phyloP scores from a whole-genome alignment of 371 early-diverging fungal genomes.

The Conidiobolus incongruus region DNA sequence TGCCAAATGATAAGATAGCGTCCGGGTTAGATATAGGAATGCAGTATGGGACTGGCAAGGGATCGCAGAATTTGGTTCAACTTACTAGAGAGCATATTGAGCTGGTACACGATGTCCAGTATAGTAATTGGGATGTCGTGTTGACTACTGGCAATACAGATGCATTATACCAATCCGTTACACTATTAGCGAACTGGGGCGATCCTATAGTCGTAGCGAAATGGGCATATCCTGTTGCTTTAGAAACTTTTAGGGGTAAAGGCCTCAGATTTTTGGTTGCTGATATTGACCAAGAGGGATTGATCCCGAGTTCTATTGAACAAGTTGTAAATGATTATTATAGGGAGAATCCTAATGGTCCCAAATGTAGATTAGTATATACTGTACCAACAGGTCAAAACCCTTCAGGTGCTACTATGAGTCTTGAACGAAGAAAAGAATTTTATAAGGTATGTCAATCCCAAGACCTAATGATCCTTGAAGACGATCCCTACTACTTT shows the following conservation, averaged over 20 bases:
- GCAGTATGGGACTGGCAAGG: too few relatives aligned
- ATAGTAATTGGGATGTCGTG: constrained; percentile 28
- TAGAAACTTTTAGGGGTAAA: constrained; percentile 38
- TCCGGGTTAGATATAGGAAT: too few relatives aligned
- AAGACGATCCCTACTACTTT: constrained; percentile 66
- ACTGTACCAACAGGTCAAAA: constrained; percentile 33
- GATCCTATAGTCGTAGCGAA: constrained; percentile 39
- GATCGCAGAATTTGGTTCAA: too few relatives aligned
- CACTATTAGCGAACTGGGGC: constrained; percentile 25
- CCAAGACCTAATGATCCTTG: constrained; percentile 36
- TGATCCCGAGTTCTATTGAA: constrained; percentile 22
- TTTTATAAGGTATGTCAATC: constrained; percentile 29
- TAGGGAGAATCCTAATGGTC: background rate
- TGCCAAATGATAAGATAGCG: too few relatives aligned
- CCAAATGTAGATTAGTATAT: background rate
- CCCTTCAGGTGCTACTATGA: constrained; percentile 40
- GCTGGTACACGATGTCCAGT: constrained; percentile 21
- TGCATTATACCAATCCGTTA: constrained; percentile 24
- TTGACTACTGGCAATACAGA: constrained; percentile 30
- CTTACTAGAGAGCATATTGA: constrained; percentile 11
- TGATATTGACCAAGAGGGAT: constrained; percentile 26
- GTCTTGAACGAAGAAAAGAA: constrained; percentile 27
- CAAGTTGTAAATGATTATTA: constrained; percentile 13
- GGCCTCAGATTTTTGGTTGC: constrained; percentile 22
- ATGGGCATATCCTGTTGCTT: constrained; percentile 53